Evolutionary conservation across 257 asterid genomes (phyloP).

Genomic region (Lycium barbarum): DNA sequence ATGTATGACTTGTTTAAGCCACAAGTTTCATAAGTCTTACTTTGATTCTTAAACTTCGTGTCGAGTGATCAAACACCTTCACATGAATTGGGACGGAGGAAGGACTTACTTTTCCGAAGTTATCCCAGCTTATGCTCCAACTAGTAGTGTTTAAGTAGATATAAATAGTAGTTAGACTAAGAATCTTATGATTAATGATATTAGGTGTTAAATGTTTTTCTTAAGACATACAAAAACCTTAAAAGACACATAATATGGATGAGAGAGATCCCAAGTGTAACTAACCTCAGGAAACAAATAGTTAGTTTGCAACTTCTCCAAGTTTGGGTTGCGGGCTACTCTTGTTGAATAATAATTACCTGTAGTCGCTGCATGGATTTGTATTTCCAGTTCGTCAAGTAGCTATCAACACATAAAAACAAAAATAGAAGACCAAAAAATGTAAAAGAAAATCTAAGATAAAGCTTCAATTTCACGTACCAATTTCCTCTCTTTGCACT

Average conservation of each 20-base stretch:
- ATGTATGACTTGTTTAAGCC: no score
- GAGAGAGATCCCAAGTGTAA: neutral
- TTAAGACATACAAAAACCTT: neutral
- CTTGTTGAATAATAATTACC: constrained; percentile 55
- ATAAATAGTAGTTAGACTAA: neutral
- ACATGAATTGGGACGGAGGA: no score
- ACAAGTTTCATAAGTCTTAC: no score
- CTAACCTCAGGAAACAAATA: constrained; percentile 90
- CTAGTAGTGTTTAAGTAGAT: no score
- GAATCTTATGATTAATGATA: neutral
- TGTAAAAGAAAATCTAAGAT: neutral
- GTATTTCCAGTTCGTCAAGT: neutral
- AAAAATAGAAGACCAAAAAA: neutral
- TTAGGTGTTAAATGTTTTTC: no score
- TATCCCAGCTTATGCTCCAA: no score
- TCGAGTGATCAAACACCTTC: no score
- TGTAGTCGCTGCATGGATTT: constrained; percentile 40
- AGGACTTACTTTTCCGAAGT: no score
- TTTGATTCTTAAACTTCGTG: no score
- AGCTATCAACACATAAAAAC: neutral
- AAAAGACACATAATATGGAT: no score
- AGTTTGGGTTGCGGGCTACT: constrained; percentile 70
- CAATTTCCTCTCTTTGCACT: constrained; percentile 17
- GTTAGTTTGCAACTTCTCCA: constrained; percentile 79
- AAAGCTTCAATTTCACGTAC: constrained; percentile 7